These are phyloP conservation scores for Mallotus japonicus DNA, from an alignment of 441 rosid species.

Conservation along the genomic window DNA sequence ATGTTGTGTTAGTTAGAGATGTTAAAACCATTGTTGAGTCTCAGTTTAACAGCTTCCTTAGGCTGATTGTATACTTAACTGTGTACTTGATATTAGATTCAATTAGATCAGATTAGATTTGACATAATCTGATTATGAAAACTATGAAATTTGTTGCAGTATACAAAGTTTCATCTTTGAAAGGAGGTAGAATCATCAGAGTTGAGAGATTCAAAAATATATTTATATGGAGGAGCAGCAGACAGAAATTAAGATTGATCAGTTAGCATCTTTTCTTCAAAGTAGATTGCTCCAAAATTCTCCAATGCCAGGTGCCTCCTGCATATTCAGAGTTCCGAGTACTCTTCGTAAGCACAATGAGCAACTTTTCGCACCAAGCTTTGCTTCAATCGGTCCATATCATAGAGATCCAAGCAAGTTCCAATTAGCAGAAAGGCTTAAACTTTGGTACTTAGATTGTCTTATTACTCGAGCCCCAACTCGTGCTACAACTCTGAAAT, in stretches of 20 bases:
- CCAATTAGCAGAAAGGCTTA: neutral
- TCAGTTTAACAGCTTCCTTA: too few species aligned
- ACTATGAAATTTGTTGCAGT: too few species aligned
- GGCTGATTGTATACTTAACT: too few species aligned
- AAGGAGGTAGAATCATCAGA: too few species aligned
- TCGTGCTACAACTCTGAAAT: neutral
- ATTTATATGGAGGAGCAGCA: too few species aligned
- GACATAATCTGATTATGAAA: too few species aligned
- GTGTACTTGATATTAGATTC: too few species aligned
- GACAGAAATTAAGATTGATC: neutral
- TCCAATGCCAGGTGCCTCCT: neutral
- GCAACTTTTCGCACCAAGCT: neutral
- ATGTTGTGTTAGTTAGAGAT: too few species aligned
- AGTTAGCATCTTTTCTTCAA: neutral
- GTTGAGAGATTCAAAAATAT: too few species aligned
- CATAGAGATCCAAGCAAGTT: neutral
- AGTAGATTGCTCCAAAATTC: neutral
- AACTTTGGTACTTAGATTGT: conserved; percentile 5
- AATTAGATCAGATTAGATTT: too few species aligned
- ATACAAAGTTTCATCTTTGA: too few species aligned
- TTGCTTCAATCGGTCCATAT: neutral
- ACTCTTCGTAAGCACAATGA: neutral
- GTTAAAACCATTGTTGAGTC: too few species aligned
- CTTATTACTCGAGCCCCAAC: neutral
- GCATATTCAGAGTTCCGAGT: neutral